phyloP scores from a whole-genome alignment of 768 basidiomycete species.

The Naganishia vishniacii region DNA sequence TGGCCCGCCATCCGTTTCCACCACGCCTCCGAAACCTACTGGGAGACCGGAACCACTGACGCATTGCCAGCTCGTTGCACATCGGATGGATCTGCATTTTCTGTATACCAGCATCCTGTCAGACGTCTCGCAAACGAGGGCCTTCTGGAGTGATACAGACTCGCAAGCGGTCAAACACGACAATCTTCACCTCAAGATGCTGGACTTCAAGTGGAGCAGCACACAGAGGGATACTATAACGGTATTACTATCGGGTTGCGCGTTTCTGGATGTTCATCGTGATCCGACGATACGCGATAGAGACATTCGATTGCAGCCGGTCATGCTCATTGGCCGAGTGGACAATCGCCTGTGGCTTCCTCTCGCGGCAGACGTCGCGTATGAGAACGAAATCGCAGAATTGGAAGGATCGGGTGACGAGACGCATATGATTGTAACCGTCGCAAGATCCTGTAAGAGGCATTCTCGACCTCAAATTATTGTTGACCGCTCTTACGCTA shows the following conservation, averaged over 20 bases:
- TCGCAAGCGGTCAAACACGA: neutral
- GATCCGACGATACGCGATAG: neutral
- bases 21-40: neutral
- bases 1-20: neutral
- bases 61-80: neutral
- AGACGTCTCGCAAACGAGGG: neutral
- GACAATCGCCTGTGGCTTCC: neutral
- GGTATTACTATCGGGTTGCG: neutral
- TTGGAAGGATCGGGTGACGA: neutral
- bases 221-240: neutral
- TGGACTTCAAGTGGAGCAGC: neutral
- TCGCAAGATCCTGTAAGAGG: neutral
- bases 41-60: neutral
- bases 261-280: neutral
- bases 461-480: neutral
- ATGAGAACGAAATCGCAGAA: neutral
- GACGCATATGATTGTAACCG: neutral
- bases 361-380: neutral
- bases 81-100: neutral
- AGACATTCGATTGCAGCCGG: neutral
- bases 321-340: neutral
- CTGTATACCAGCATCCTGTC: neutral
- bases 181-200: neutral
- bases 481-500: constrained; percentile 25
- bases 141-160: neutral